Percentiles rank a stretch among this genome's conserved stretches.
These are phyloP conservation scores for Metschnikowia corniflorae DNA, from an alignment of 805 yeast species.

Conservation along the genomic window DNA sequence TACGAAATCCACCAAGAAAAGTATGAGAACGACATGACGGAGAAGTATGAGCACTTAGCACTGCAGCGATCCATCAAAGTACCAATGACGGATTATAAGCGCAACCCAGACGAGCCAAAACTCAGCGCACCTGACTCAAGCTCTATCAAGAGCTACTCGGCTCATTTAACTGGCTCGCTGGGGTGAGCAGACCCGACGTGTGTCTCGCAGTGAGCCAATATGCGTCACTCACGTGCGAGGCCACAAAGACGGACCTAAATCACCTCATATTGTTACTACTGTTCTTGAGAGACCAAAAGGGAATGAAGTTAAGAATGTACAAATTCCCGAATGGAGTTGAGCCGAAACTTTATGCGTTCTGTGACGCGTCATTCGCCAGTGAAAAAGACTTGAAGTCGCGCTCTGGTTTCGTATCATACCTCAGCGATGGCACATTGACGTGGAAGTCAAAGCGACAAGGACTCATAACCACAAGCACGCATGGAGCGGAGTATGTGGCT, in stretches of 20 bases:
- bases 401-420: background rate
- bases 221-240: constrained; percentile 1
- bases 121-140: background rate
- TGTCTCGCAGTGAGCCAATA: constrained; percentile 3
- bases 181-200: constrained; percentile 2
- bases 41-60: background rate
- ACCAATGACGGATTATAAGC: constrained; percentile 1
- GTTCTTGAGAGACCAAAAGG: background rate
- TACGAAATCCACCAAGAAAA: constrained; percentile 1
- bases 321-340: background rate
- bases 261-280: background rate
- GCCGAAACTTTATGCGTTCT: background rate
- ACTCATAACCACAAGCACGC: background rate
- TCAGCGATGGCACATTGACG: background rate
- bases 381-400: background rate
- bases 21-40: constrained; percentile 1
- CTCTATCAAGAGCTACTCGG: constrained; percentile 5
- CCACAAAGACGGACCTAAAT: constrained; percentile 1
- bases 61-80: background rate
- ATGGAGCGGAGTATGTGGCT: background rate
- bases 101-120: background rate
- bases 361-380: constrained; percentile 2
- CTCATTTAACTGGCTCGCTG: constrained; percentile 2
- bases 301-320: background rate
- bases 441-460: background rate